A percentile compares a stretch with the other conserved stretches of the same genome.
These are phyloP conservation scores for Nyssa sinensis DNA, from an alignment of 148 eudicot species.

Conservation along the genomic window DNA sequence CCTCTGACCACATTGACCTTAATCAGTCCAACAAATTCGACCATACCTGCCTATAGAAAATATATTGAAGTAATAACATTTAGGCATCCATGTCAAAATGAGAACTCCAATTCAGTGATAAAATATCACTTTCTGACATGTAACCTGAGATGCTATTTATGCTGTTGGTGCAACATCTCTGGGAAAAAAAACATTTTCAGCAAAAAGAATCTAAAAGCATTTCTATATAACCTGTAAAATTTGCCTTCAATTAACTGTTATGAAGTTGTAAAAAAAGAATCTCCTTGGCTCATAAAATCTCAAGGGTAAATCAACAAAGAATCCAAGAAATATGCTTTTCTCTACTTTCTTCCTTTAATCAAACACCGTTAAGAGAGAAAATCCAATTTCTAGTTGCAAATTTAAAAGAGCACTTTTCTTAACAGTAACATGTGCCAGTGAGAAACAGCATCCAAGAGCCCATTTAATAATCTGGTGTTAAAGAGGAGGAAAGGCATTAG, in stretches of 20 bases:
- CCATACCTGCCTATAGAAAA: slow-evolving; percentile 81
- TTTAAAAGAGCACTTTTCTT: not conserved
- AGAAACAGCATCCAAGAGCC: not conserved
- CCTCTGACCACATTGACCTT: slow-evolving; percentile 86
- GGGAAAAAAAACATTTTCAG: too few species aligned
- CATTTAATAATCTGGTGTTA: not conserved
- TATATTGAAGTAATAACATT: not conserved
- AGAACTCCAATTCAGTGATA: not conserved
- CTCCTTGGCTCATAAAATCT: not conserved
- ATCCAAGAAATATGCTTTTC: too few species aligned
- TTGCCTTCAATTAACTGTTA: not conserved
- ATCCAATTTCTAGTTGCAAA: not conserved
- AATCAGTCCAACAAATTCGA: slow-evolving; percentile 88
- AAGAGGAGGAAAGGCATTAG: too few species aligned
- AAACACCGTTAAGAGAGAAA: not conserved
- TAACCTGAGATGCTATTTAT: too few species aligned
- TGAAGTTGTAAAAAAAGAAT: too few species aligned
- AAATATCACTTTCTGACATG: too few species aligned
- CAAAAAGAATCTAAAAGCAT: too few species aligned
- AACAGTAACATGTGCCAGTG: not conserved
- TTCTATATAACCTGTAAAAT: not conserved
- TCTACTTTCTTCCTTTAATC: not conserved
- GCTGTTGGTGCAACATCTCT: too few species aligned
- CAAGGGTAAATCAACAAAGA: not conserved
- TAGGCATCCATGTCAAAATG: slow-evolving; percentile 6